Conservation (phyloP, 1,284 basidiomycete genomes). For the Puccinia novopanici region DNA sequence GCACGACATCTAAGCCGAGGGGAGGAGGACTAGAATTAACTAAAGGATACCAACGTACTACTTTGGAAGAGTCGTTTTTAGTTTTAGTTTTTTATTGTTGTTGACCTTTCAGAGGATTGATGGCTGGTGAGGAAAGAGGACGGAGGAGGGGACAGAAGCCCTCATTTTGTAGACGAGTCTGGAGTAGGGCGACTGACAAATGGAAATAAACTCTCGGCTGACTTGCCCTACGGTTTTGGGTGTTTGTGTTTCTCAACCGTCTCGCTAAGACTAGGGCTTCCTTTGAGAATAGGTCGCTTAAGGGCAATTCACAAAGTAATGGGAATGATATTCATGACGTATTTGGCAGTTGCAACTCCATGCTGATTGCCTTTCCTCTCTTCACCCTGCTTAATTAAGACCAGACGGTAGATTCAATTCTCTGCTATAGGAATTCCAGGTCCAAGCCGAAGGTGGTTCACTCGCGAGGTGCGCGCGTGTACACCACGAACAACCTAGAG, state of each 20-base stretch:
- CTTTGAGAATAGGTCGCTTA: slow-evolving; percentile 2
- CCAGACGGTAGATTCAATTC: too few species aligned
- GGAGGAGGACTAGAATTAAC: not conserved
- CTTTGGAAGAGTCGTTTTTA: not conserved
- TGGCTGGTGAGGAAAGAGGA: slow-evolving; percentile 13
- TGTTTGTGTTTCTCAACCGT: not conserved
- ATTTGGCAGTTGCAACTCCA: slow-evolving; percentile 11
- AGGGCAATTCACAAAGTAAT: not conserved
- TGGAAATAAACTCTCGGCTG: not conserved
- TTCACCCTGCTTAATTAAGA: too few species aligned
- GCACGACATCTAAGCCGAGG: too few species aligned
- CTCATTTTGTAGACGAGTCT: slow-evolving; percentile 31
- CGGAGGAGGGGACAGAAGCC: not conserved
- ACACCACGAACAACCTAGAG: not conserved
- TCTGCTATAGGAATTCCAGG: too few species aligned
- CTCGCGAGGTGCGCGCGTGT: not conserved
- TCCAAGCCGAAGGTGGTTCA: not conserved
- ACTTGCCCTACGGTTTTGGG: not conserved
- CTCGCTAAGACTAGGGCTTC: not conserved
- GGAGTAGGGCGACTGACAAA: not conserved
- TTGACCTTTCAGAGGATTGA: slow-evolving; percentile 14
- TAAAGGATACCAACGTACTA: not conserved
- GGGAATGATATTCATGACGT: not conserved
- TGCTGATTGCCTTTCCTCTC: too few species aligned
- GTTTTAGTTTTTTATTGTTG: not conserved